phyloP scores from a whole-genome alignment of 345 rosid species.

The Streptanthus diversifolius region DNA sequence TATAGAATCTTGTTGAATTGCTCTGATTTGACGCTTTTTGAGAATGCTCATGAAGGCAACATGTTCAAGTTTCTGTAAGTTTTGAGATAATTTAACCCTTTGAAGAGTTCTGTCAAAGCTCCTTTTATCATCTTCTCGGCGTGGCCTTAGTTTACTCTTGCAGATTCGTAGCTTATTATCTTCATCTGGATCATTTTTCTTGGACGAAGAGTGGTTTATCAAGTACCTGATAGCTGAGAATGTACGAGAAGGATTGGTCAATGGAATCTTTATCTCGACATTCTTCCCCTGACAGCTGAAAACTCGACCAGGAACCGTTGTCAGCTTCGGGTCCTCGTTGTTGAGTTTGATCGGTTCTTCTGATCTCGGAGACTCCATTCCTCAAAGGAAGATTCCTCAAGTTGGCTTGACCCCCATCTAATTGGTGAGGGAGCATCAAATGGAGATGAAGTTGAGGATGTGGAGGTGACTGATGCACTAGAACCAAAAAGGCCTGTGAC shows the following conservation, averaged over 20 bases:
- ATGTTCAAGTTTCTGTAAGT: constrained; percentile 94
- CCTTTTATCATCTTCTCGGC: constrained; percentile 94
- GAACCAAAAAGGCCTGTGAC: neutral
- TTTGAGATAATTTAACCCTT: constrained; percentile 83
- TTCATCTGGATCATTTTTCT: constrained; percentile 55
- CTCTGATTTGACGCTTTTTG: constrained; percentile 44
- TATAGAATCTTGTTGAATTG: neutral
- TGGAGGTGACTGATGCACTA: neutral
- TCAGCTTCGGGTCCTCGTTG: constrained; percentile 44
- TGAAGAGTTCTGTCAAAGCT: constrained; percentile 79
- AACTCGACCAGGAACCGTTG: constrained; percentile 47
- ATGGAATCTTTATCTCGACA: constrained; percentile 77
- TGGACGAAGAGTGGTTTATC: constrained; percentile 61
- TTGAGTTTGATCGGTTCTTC: constrained; percentile 36
- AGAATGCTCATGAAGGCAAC: constrained; percentile 95
- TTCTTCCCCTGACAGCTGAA: constrained; percentile 77
- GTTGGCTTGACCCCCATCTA: neutral
- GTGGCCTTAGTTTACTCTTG: constrained; percentile 68
- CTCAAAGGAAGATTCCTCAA: constrained; percentile 43
- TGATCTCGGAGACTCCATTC: constrained; percentile 44
- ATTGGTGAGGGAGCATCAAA: neutral
- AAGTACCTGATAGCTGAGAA: constrained; percentile 79
- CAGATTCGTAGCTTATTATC: constrained; percentile 57
- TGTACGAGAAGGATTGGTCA: constrained; percentile 76
- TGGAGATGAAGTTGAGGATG: neutral